Conservation (phyloP, 495 filamentous ascomycete genomes). For the Penicillium bialowiezense region DNA sequence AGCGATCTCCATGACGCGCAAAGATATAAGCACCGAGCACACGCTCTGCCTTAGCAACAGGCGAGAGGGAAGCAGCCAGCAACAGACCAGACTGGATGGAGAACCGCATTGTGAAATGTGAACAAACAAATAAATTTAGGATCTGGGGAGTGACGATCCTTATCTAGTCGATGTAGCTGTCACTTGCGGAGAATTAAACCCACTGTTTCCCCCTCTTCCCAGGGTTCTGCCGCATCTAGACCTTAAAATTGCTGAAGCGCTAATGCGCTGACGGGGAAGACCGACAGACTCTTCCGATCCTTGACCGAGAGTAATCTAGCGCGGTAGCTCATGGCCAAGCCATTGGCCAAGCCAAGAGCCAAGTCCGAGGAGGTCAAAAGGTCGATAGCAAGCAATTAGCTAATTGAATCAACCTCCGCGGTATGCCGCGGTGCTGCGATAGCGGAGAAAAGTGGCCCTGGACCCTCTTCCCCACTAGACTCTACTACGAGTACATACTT, state of each 20-base stretch:
- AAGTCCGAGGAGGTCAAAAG: constrained; percentile 3
- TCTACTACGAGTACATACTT: no score
- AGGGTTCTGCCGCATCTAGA: background rate
- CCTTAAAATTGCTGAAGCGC: background rate
- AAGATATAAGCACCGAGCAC: constrained; percentile 63
- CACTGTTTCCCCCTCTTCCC: background rate
- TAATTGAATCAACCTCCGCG: constrained; percentile 17
- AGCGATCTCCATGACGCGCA: constrained; percentile 64
- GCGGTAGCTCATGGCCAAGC: background rate
- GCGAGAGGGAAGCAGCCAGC: constrained; percentile 28
- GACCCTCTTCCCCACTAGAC: background rate
- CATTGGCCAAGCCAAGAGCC: background rate
- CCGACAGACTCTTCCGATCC: background rate
- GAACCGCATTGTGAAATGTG: constrained; percentile 24
- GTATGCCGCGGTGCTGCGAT: constrained; percentile 8
- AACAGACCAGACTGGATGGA: constrained; percentile 30
- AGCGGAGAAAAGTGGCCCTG: background rate
- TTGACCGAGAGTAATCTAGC: background rate
- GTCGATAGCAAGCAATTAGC: constrained; percentile 10
- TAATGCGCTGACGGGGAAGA: background rate
- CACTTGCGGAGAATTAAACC: background rate
- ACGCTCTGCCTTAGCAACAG: constrained; percentile 52
- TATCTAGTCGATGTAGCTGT: background rate
- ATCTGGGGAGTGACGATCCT: background rate
- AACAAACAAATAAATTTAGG: background rate